Conservation (phyloP, 2,329 filamentous ascomycete genomes). For the Bipolaris cookei region DNA sequence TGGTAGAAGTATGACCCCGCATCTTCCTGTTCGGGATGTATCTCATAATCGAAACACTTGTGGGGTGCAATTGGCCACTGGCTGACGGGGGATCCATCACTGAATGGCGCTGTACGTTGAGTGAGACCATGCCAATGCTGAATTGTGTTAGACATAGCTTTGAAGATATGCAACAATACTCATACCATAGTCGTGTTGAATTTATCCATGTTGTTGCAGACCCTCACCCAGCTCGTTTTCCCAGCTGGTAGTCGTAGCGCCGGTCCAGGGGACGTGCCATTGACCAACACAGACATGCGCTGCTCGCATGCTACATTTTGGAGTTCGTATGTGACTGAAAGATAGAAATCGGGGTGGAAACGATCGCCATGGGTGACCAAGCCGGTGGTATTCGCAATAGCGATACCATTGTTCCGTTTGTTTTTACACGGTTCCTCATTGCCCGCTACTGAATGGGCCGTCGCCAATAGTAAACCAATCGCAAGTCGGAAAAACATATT, state of each 20-base stretch:
- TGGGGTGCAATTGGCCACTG: conserved; percentile 70
- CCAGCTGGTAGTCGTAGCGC: conserved; percentile 56
- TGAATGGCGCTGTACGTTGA: conserved; percentile 65
- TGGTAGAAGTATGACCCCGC: conserved; percentile 73
- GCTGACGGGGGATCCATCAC: conserved; percentile 67
- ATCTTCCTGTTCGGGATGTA: conserved; percentile 59
- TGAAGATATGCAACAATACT: not conserved
- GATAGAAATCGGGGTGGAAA: conserved; percentile 55
- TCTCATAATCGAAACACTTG: conserved; percentile 72
- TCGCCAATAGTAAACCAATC: conserved; percentile 4
- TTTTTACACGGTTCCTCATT: not conserved
- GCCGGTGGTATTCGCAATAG: not conserved
- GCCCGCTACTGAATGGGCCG: not conserved
- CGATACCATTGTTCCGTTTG: not conserved
- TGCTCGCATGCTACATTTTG: conserved; percentile 55
- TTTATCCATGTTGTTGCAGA: conserved; percentile 63
- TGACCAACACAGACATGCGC: conserved; percentile 58
- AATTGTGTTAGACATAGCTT: not conserved
- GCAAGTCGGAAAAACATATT: conserved; percentile 3
- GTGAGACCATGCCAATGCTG: conserved; percentile 73
- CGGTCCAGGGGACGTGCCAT: conserved; percentile 62
- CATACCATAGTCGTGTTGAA: conserved; percentile 64
- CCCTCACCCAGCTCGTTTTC: conserved; percentile 61
- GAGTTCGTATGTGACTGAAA: conserved; percentile 55
- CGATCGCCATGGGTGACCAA: conserved; percentile 9